A percentile compares a stretch with the other conserved stretches of the same genome.
Evolutionary conservation across 495 filamentous ascomycete species (phyloP).

Genomic region (Aspergillus sclerotioniger): DNA sequence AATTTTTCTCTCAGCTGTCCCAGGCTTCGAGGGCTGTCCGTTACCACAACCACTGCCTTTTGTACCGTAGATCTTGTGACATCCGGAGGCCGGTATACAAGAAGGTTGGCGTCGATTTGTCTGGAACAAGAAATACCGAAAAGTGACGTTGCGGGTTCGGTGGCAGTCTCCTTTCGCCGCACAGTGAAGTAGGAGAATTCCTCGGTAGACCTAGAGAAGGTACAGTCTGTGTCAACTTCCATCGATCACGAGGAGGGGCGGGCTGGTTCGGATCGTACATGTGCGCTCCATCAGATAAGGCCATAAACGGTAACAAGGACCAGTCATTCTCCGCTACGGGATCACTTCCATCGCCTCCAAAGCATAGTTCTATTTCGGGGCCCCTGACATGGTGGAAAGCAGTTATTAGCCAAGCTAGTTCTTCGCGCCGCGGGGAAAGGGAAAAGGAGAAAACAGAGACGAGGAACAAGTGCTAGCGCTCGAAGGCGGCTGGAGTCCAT

Average conservation of each 20-base stretch:
- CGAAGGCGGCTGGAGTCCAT: neutral
- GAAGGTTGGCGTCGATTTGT: slow-evolving; percentile 76
- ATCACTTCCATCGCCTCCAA: slow-evolving; percentile 76
- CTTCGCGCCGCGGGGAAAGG: neutral
- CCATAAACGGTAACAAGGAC: slow-evolving; percentile 93
- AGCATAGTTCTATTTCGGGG: slow-evolving; percentile 90
- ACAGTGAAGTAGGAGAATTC: slow-evolving; percentile 99
- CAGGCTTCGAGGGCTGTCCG: slow-evolving; percentile 80
- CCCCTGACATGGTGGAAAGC: slow-evolving; percentile 53
- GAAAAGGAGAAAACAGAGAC: neutral
- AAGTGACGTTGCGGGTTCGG: slow-evolving; percentile 70
- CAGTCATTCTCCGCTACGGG: slow-evolving; percentile 88
- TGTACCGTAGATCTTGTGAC: slow-evolving; percentile 95
- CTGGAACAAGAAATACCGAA: slow-evolving; percentile 96
- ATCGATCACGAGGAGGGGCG: slow-evolving; percentile 2
- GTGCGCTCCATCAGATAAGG: slow-evolving; percentile 94
- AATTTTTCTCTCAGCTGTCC: slow-evolving; percentile 79
- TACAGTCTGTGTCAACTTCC: neutral
- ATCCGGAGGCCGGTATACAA: slow-evolving; percentile 76
- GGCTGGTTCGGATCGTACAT: slow-evolving; percentile 55
- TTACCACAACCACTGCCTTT: slow-evolving; percentile 97
- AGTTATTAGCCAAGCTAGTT: slow-evolving; percentile 1
- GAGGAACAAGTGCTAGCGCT: neutral
- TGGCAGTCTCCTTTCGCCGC: slow-evolving; percentile 59
- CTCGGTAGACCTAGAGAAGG: slow-evolving; percentile 64